phyloP scores from a whole-genome alignment of 2,329 filamentous ascomycete genomes.

The Fusarium acutatum region DNA sequence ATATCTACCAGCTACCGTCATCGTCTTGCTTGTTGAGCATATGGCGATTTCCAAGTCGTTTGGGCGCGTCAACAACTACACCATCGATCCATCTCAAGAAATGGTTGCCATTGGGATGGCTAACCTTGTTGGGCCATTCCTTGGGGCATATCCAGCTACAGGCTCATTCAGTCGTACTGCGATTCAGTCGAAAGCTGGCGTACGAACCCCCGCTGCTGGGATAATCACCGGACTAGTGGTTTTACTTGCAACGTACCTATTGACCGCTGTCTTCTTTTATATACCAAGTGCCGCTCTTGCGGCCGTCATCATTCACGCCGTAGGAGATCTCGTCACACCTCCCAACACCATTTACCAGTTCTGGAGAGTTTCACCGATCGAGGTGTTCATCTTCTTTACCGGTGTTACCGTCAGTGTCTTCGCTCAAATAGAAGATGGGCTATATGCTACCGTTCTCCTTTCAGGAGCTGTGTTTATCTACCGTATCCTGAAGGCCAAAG shows the following conservation, averaged over 20 bases:
- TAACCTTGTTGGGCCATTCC: slow-evolving; percentile 89
- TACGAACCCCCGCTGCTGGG: slow-evolving; percentile 89
- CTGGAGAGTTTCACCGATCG: slow-evolving; percentile 90
- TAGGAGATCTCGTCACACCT: slow-evolving; percentile 89
- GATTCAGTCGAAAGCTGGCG: slow-evolving; percentile 96
- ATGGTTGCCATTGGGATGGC: slow-evolving; percentile 92
- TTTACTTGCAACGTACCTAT: slow-evolving; percentile 86
- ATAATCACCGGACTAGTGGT: slow-evolving; percentile 88
- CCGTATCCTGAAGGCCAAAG: slow-evolving; percentile 83
- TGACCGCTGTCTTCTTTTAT: slow-evolving; percentile 91
- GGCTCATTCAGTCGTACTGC: slow-evolving; percentile 96
- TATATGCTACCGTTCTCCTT: slow-evolving; percentile 84
- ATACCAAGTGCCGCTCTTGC: slow-evolving; percentile 84
- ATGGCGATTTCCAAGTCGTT: slow-evolving; percentile 98
- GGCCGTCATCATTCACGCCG: slow-evolving; percentile 94
- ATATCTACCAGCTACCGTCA: slow-evolving; percentile 84
- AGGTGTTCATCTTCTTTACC: slow-evolving; percentile 91
- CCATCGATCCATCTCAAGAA: slow-evolving; percentile 94
- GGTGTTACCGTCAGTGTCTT: slow-evolving; percentile 93
- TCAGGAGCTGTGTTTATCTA: slow-evolving; percentile 83
- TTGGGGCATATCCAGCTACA: slow-evolving; percentile 91
- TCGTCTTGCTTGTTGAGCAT: slow-evolving; percentile 96
- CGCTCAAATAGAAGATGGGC: slow-evolving; percentile 86
- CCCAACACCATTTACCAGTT: slow-evolving; percentile 94
- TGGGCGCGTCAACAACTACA: slow-evolving; percentile 94